These are phyloP conservation scores for Stephanodiscus triporus DNA, from an alignment of 108 stramenopile genomes.

Conservation along the genomic window DNA sequence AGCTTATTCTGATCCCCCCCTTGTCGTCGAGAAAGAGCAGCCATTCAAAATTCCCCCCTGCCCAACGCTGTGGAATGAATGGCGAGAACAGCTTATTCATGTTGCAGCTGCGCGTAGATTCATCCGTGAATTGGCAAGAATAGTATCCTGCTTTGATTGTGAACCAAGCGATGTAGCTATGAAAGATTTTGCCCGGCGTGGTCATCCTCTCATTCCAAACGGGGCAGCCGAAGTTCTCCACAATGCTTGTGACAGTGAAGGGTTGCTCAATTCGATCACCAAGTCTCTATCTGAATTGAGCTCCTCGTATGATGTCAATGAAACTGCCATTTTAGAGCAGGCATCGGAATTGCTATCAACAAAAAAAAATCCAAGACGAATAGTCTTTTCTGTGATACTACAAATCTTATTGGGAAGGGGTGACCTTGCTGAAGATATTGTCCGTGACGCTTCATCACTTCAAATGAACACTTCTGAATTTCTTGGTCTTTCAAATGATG, in stretches of 20 bases:
- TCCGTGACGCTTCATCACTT: slow-evolving; percentile 60
- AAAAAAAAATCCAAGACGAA: slow-evolving; percentile 36
- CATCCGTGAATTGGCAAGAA: slow-evolving; percentile 67
- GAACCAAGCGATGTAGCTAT: slow-evolving; percentile 46
- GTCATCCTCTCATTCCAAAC: slow-evolving; percentile 53
- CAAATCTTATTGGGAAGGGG: slow-evolving; percentile 53
- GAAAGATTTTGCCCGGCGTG: slow-evolving; percentile 26
- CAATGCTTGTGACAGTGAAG: slow-evolving; percentile 62
- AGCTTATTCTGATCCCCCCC: neutral
- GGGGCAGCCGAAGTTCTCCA: slow-evolving; percentile 68
- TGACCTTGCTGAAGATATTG: slow-evolving; percentile 71
- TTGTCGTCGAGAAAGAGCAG: slow-evolving; percentile 16
- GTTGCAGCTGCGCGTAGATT: slow-evolving; percentile 58
- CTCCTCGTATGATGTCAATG: slow-evolving; percentile 35
- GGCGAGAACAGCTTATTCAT: slow-evolving; percentile 50
- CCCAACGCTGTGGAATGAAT: slow-evolving; percentile 62
- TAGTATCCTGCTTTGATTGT: slow-evolving; percentile 56
- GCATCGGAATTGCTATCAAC: slow-evolving; percentile 52
- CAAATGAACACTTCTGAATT: slow-evolving; percentile 54
- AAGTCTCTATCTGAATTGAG: slow-evolving; percentile 45
- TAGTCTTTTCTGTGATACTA: slow-evolving; percentile 64
- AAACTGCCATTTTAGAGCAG: slow-evolving; percentile 48
- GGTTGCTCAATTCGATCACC: slow-evolving; percentile 43
- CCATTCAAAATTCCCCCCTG: slow-evolving; percentile 30
- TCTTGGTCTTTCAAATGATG: slow-evolving; percentile 64